Percentiles rank a stretch among this genome's conserved stretches.
These are phyloP conservation scores for Sugiyamaella marilandica DNA, from an alignment of 805 yeast species.

Conservation along the genomic window DNA sequence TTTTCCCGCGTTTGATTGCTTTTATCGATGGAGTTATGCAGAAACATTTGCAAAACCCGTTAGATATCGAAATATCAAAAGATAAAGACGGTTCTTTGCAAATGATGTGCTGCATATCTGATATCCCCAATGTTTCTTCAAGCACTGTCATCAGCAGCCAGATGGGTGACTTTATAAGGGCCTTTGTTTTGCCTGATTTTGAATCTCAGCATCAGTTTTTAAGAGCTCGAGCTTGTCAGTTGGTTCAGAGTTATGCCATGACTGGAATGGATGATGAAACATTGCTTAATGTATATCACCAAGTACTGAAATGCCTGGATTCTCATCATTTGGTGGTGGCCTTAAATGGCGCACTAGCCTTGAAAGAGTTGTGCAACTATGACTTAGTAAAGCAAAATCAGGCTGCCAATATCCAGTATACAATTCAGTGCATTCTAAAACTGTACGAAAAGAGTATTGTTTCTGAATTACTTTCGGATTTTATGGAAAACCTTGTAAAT, in stretches of 20 bases:
- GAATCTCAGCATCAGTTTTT: slow-evolving; percentile 55
- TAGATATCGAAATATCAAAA: slow-evolving; percentile 53
- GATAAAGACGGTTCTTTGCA: slow-evolving; percentile 73
- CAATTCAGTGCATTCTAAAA: slow-evolving; percentile 70
- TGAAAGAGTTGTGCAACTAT: slow-evolving; percentile 66
- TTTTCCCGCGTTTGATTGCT: slow-evolving; percentile 9
- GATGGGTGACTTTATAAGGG: slow-evolving; percentile 56
- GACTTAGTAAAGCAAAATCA: slow-evolving; percentile 63
- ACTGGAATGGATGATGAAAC: slow-evolving; percentile 57
- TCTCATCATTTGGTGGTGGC: slow-evolving; percentile 61
- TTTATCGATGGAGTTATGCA: slow-evolving; percentile 11
- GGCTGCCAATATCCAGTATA: slow-evolving; percentile 60
- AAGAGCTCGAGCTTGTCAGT: slow-evolving; percentile 51
- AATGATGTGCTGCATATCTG: slow-evolving; percentile 59
- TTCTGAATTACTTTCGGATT: slow-evolving; percentile 76
- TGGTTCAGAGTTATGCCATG: slow-evolving; percentile 54
- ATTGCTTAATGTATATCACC: slow-evolving; percentile 48
- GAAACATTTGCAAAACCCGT: slow-evolving; percentile 4
- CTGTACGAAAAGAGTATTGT: slow-evolving; percentile 71
- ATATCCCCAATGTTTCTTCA: slow-evolving; percentile 37
- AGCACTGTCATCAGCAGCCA: slow-evolving; percentile 47
- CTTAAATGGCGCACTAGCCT: slow-evolving; percentile 77
- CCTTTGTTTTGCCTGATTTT: slow-evolving; percentile 67
- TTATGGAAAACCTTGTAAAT: slow-evolving; percentile 92
- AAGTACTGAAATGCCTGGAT: slow-evolving; percentile 36